Percentiles rank a stretch among this genome's conserved stretches.
Evolutionary conservation across 2,329 filamentous ascomycete species (phyloP).

Genomic region (Ophiostoma montium): DNA sequence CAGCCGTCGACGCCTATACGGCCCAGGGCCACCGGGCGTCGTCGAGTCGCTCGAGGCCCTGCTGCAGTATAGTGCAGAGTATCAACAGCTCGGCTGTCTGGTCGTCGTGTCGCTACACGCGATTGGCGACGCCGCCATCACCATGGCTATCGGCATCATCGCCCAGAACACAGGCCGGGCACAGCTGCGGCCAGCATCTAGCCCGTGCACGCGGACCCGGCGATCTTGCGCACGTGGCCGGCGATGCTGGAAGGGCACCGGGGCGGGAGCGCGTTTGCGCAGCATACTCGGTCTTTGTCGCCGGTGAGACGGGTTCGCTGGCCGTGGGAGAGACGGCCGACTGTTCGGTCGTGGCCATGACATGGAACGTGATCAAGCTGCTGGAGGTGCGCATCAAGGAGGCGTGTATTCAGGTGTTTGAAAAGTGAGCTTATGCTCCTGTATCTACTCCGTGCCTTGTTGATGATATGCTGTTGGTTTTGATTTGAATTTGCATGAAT

Average conservation of each 20-base stretch:
- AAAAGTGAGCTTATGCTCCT: slow-evolving; percentile 7
- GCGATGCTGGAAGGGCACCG: slow-evolving; percentile 38
- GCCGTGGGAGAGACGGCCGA: slow-evolving; percentile 40
- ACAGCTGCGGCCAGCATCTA: slow-evolving; percentile 41
- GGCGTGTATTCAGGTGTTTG: slow-evolving; percentile 38
- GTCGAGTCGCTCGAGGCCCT: too few species aligned
- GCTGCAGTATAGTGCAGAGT: too few species aligned
- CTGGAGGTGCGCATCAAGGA: slow-evolving; percentile 31
- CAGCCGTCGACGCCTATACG: too few species aligned
- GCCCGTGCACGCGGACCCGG: slow-evolving; percentile 45
- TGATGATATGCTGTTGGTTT: too few species aligned
- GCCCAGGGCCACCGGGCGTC: too few species aligned
- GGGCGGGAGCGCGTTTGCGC: slow-evolving; percentile 45
- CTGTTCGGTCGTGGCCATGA: slow-evolving; percentile 39
- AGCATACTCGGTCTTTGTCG: slow-evolving; percentile 45
- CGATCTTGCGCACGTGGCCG: slow-evolving; percentile 47
- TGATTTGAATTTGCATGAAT: too few species aligned
- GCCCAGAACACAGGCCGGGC: slow-evolving; percentile 17
- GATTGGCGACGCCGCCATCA: slow-evolving; percentile 47
- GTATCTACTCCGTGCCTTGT: background rate
- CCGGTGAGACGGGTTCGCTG: slow-evolving; percentile 37
- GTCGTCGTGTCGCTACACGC: slow-evolving; percentile 52
- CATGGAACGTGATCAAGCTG: slow-evolving; percentile 32
- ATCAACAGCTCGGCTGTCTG: too few species aligned
- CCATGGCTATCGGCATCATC: slow-evolving; percentile 42